Percentiles rank a stretch among this genome's conserved stretches.
Evolutionary conservation across 2,329 filamentous ascomycete genomes (phyloP).

Genomic region (Diaporthe vaccinii): DNA sequence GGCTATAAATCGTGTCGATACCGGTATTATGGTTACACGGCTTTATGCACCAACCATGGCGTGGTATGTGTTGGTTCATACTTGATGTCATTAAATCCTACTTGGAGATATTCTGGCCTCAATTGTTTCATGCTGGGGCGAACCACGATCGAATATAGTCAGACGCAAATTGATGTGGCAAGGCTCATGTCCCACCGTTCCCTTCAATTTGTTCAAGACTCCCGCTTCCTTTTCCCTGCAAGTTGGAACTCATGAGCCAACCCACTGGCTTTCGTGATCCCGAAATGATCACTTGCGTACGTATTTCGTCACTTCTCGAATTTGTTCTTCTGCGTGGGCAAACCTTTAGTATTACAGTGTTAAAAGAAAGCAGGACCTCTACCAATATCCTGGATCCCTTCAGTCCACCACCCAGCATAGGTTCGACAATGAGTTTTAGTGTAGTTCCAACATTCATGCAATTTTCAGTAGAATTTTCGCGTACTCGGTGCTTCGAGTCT

Average conservation of each 20-base stretch:
- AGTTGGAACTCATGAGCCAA: too few species aligned
- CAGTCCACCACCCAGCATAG: background rate
- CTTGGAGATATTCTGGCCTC: background rate
- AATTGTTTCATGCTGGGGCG: background rate
- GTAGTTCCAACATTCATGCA: too few species aligned
- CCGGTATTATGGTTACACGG: too few species aligned
- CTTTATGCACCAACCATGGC: too few species aligned
- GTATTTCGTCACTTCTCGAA: background rate
- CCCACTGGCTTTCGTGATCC: background rate
- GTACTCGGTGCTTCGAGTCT: background rate
- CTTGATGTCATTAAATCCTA: background rate
- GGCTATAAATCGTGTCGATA: too few species aligned
- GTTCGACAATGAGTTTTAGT: background rate
- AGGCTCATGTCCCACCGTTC: background rate
- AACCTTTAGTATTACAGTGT: background rate
- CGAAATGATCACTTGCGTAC: background rate
- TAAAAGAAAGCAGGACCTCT: background rate
- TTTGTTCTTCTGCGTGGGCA: background rate
- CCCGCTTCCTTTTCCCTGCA: too few species aligned
- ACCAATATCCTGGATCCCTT: background rate
- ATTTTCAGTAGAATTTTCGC: background rate
- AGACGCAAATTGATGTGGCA: background rate
- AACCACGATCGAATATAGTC: background rate
- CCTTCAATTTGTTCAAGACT: background rate
- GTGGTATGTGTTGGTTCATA: too few species aligned